Percentiles rank a stretch among this genome's conserved stretches.
Conservation (phyloP, 495 filamentous ascomycete species). For the Hyaloscypha bicolor region DNA sequence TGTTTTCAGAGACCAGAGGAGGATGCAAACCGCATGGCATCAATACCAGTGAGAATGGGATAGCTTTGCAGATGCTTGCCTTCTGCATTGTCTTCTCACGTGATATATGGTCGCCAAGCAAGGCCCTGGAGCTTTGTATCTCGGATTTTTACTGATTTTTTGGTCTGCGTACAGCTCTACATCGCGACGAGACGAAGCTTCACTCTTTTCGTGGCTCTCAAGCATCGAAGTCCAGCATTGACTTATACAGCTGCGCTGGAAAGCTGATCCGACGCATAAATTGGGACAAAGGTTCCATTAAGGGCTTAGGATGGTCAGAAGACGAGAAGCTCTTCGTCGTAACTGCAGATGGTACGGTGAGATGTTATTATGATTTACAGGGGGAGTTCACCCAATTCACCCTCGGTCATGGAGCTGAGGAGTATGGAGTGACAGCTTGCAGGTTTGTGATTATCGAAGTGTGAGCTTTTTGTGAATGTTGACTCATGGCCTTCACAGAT, state of each 20-base stretch:
- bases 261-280: constrained; percentile 68
- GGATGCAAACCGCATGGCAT: neutral
- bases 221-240: constrained; percentile 79
- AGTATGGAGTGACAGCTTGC: constrained; percentile 82
- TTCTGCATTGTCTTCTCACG: neutral
- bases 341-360: constrained; percentile 85
- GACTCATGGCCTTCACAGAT: constrained; percentile 40
- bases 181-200: constrained; percentile 86
- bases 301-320: constrained; percentile 94
- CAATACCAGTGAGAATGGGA: neutral
- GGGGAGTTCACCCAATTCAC: constrained; percentile 95
- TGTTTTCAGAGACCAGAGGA: neutral
- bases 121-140: neutral
- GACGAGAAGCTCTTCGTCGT: constrained; percentile 92
- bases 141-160: neutral
- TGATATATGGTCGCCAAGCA: neutral
- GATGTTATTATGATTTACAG: constrained; percentile 89
- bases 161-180: constrained; percentile 63
- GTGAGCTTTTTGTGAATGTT: neutral
- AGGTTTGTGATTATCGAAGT: constrained; percentile 38
- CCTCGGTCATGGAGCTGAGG: constrained; percentile 87
- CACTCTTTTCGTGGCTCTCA: constrained; percentile 71
- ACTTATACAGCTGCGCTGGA: constrained; percentile 91
- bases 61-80: neutral
- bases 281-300: constrained; percentile 91